Evolutionary conservation across 2,329 filamentous ascomycete species (phyloP), one percentile per base, ranked within the genome.

Genomic region (Periconia macrospinosa): DNA sequence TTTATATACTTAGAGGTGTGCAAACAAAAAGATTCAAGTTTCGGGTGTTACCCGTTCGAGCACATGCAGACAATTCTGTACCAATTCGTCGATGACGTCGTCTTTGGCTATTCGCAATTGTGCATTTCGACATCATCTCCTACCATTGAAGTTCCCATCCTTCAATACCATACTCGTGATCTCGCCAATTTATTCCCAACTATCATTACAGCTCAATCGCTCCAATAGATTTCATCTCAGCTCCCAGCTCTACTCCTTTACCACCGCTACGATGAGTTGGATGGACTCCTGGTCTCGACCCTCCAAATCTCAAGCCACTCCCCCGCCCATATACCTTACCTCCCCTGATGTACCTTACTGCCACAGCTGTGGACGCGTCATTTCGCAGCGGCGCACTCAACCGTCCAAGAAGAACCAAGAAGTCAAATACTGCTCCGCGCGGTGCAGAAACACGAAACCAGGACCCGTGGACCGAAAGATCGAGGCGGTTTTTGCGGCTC

Each of bases 371-470:
- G 83, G 84, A 1, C 75, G 83, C 41, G 76, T 83, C 2, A 84
- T 85, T 40, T 77, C 79, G 58, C 66, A 69, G 64, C 69, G 70
- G 19, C 75, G 75, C 45, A 63, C 61, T 2, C 60, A 68, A 6
- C 62, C 68, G n/a, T 6, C 3, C 6, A 42, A 18, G 41, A 42
- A 42, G 41, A 18, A n/a, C 17, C 60, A 68, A 23, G 61, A 69
- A 41, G 67, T 78, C 30, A 85, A 83, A 56, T 86, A 85, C 72
- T 86, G 84, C 70, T 86, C 83, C 0, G 73, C 78, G 44, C 73
- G 79, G 37, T 86, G 83, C 58, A 75, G 81, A 18, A 75, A 74
- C 33, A 75, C 76, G 37, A 85, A 84, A 61, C 80, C 80, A 0
- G 75, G 78, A 0, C 73, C 73, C 8, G 55, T 78, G 14, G 83